Evolutionary conservation across 768 basidiomycete genomes (phyloP), one percentile per base, ranked within the genome.

Genomic region (Holtermannia corniformis): DNA sequence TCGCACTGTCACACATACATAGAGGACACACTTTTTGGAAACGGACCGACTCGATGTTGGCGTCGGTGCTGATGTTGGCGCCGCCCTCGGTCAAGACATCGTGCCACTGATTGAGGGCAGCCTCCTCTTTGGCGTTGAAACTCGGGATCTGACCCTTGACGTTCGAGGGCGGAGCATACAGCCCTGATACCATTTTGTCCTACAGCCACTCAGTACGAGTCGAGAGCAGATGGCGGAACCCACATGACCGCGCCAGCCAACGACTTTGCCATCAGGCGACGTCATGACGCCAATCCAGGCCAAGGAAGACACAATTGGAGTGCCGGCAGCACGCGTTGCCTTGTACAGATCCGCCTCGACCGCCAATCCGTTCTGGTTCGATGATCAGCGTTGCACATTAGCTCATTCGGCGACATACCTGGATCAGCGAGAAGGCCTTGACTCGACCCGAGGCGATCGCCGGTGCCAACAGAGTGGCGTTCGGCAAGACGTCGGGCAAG

Each of bases 281-380:
- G 62, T 60, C 58, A 68, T 61, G 2, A 68, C 47, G 22, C 64
- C 67, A 37, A 68, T 62, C 64, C 64, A 68, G 21, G 60, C 60
- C 5, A 52, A 41, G 54, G 53, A 51, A 4, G 65, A 64, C 28
- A 72, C 49, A 24, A 72, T 57, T 1, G 67, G 64, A 4, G 59
- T 63, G 16, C 62, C 62, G 5, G 51, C 42, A 4, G 54, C 44
- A 25, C 65, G 53, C 0, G 63, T 59, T 3, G 81, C 76, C 10
- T 78, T 61, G 64, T 84, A 83, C 20, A 86, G 73, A 51, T 84
- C 83, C 27, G 69, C 73, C 63, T 87, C 86, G 11, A 85, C 80
- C 32, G 80, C 80, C 3, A 88, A 72, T 4, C 85, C 85, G 64
- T 87, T 87, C 75, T 87, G 82, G 45, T 5, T 19, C 21, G 22